These are phyloP conservation scores for Penicillium steckii DNA, from an alignment of 495 filamentous ascomycete species.

Conservation along the genomic window DNA sequence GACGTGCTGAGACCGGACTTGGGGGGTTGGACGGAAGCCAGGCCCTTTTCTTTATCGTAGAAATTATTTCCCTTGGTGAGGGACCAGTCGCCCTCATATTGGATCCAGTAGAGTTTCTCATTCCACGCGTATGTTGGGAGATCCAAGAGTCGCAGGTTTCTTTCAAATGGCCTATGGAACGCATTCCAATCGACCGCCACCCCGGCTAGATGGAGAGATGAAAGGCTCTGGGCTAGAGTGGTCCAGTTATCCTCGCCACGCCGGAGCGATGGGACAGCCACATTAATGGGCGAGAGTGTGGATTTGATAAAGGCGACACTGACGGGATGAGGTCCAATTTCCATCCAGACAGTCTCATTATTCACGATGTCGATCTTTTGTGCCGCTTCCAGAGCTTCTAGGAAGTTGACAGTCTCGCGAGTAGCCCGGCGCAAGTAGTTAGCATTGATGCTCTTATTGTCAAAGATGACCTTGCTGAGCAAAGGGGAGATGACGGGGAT, in stretches of 20 bases:
- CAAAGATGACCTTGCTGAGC: conserved; percentile 16
- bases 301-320: conserved; percentile 24
- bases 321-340: conserved; percentile 43
- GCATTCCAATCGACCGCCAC: conserved; percentile 65
- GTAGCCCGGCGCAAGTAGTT: conserved; percentile 28
- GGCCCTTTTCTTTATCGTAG: conserved; percentile 1
- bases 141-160: conserved; percentile 52
- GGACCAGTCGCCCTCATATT: conserved; percentile 34
- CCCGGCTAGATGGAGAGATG: conserved; percentile 55
- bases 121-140: conserved; percentile 62
- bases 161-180: conserved; percentile 58
- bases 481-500: conserved; percentile 36
- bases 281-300: conserved; percentile 42
- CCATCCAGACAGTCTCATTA: conserved; percentile 30
- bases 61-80: conserved; percentile 29
- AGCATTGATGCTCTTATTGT: conserved; percentile 22
- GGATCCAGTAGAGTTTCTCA: conserved; percentile 42
- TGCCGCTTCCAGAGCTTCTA: conserved; percentile 22
- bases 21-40: conserved; percentile 3
- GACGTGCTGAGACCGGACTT: too few species aligned
- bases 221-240: conserved; percentile 52
- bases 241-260: conserved; percentile 48
- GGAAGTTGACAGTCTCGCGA: conserved; percentile 33
- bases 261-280: conserved; percentile 4
- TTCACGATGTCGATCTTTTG: conserved; percentile 16